Conservation (phyloP, 495 filamentous ascomycete species). For the Margaritispora aquatica region DNA sequence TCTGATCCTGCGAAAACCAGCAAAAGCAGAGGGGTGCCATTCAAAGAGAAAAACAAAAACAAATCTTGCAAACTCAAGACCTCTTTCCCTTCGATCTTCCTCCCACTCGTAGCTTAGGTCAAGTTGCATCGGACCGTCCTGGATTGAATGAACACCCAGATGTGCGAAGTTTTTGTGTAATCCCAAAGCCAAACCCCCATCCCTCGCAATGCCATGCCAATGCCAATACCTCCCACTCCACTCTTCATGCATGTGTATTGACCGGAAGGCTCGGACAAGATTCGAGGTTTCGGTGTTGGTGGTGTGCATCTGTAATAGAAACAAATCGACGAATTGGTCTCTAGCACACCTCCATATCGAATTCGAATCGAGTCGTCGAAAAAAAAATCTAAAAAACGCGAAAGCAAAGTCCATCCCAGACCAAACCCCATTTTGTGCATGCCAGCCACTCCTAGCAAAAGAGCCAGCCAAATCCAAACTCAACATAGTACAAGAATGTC, state of each 20-base stretch:
- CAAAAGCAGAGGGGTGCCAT: background rate
- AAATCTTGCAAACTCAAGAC: background rate
- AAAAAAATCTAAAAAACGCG: background rate
- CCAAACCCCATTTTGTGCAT: slow-evolving; percentile 21
- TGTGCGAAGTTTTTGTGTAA: slow-evolving; percentile 4
- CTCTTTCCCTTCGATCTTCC: background rate
- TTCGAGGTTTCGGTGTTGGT: background rate
- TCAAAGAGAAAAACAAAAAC: background rate
- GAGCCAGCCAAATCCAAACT: slow-evolving; percentile 15
- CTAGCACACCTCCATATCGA: slow-evolving; percentile 1
- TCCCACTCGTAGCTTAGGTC: background rate
- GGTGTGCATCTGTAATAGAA: background rate
- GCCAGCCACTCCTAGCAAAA: slow-evolving; percentile 11
- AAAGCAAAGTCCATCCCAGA: slow-evolving; percentile 15
- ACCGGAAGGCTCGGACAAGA: background rate
- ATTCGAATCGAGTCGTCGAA: slow-evolving; percentile 8
- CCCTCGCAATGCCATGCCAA: background rate
- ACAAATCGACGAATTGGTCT: background rate
- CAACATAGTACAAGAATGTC: slow-evolving; percentile 23
- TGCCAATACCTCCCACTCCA: slow-evolving; percentile 1
- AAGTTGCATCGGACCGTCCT: background rate
- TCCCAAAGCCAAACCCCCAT: background rate
- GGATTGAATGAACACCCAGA: slow-evolving; percentile 6
- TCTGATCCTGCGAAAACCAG: background rate
- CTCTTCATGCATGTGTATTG: background rate